phyloP scores from a whole-genome alignment of 768 basidiomycete genomes.

The Kondoa subrosea region DNA sequence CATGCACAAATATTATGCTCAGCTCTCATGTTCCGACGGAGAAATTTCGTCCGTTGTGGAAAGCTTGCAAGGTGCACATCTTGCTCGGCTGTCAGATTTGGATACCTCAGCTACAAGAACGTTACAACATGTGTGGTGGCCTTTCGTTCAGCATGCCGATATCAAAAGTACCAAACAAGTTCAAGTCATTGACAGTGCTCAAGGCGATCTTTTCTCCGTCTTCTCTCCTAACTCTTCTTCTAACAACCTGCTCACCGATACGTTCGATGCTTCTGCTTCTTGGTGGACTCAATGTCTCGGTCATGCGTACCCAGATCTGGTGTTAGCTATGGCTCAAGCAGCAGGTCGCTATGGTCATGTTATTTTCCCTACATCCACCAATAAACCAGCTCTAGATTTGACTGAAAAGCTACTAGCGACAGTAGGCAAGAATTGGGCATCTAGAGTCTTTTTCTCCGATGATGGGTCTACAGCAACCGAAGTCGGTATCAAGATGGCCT shows the following conservation, averaged over 20 bases:
- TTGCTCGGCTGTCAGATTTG: conserved; percentile 50
- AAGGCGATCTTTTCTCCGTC: conserved; percentile 68
- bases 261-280: conserved; percentile 79
- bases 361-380: conserved; percentile 78
- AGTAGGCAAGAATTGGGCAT: conserved; percentile 80
- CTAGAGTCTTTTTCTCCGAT: conserved; percentile 78
- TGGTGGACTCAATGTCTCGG: conserved; percentile 97
- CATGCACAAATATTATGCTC: conserved; percentile 56
- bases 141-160: conserved; percentile 78
- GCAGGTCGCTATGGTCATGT: conserved; percentile 93
- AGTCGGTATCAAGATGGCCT: conserved; percentile 92
- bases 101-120: conserved; percentile 63
- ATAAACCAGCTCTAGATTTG: conserved; percentile 66
- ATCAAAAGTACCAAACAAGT: conserved; percentile 54
- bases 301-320: conserved; percentile 57
- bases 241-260: conserved; percentile 24
- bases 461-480: conserved; percentile 95
- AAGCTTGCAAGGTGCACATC: conserved; percentile 50
- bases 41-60: conserved; percentile 39
- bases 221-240: conserved; percentile 29
- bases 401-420: conserved; percentile 55
- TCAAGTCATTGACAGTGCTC: conserved; percentile 79
- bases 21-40: conserved; percentile 31
- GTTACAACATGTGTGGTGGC: conserved; percentile 79
- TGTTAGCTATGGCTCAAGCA: conserved; percentile 71